A percentile compares a stretch with the other conserved stretches of the same genome.
Conservation (phyloP, 2,329 filamentous ascomycete genomes). For the Epichloe uncinata region DNA sequence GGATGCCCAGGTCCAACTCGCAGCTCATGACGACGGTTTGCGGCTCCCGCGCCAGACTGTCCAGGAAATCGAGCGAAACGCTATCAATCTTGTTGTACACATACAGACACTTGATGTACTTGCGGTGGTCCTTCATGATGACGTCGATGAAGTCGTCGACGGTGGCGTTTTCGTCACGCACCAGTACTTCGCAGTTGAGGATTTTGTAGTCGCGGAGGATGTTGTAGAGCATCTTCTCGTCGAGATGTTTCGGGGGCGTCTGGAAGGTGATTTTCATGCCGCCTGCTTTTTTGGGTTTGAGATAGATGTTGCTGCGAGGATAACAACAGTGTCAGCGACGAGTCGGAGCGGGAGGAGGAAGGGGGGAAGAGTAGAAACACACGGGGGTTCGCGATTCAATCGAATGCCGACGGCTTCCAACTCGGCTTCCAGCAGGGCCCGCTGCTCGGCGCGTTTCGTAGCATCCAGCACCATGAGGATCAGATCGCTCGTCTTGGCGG, state of each 20-base stretch:
- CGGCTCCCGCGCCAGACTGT: conserved; percentile 82
- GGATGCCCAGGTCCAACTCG: conserved; percentile 84
- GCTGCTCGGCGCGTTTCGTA: conserved; percentile 90
- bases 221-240: conserved; percentile 97
- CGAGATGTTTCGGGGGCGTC: conserved; percentile 72
- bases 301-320: conserved; percentile 73
- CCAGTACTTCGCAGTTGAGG: conserved; percentile 89
- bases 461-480: conserved; percentile 96
- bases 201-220: conserved; percentile 98
- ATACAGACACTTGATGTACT: conserved; percentile 90
- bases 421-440: conserved; percentile 78
- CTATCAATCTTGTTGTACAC: conserved; percentile 99
- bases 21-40: conserved; percentile 96
- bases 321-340: background rate
- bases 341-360: too few relatives aligned
- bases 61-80: conserved; percentile 84
- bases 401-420: conserved; percentile 91
- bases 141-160: conserved; percentile 99
- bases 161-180: conserved; percentile 88
- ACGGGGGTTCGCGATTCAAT: conserved; percentile 89
- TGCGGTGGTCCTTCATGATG: conserved; percentile 97
- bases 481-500: conserved; percentile 94
- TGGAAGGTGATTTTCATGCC: conserved; percentile 99
- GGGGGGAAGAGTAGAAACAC: conserved; percentile 20
- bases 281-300: conserved; percentile 89